Percentiles rank a stretch among this genome's conserved stretches.
Evolutionary conservation across 805 yeast genomes (phyloP).

Genomic region (Candida stauntonica): DNA sequence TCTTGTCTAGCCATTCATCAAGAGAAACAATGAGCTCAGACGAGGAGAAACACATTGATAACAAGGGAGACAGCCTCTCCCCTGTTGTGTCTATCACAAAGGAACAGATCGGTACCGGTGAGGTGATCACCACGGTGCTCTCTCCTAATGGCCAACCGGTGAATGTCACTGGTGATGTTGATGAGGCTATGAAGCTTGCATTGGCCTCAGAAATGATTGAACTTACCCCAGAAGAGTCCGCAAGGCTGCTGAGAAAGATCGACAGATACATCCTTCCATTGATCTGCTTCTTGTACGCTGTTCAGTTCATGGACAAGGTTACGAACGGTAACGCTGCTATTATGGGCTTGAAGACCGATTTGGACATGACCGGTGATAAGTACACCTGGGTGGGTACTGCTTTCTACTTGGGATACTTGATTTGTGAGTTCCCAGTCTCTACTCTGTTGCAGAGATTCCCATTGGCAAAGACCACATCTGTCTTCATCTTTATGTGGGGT

Average conservation of each 20-base stretch:
- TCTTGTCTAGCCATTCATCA: too few species aligned
- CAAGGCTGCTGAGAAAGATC: neutral
- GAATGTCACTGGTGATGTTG: slow-evolving; percentile 10
- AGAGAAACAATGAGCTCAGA: slow-evolving; percentile 6
- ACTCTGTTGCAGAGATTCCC: neutral
- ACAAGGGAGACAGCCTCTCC: slow-evolving; percentile 2
- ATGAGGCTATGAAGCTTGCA: slow-evolving; percentile 12
- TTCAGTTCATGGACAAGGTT: neutral
- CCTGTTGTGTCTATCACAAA: slow-evolving; percentile 8
- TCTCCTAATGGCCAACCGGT: slow-evolving; percentile 6
- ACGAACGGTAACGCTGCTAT: neutral
- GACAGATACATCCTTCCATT: neutral
- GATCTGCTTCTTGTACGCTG: neutral
- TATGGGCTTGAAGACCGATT: neutral
- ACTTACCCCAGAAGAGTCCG: slow-evolving; percentile 7
- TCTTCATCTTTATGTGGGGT: neutral
- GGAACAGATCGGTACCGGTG: slow-evolving; percentile 8
- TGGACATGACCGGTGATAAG: neutral
- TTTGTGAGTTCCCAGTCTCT: neutral
- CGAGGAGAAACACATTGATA: slow-evolving; percentile 6
- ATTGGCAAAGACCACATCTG: neutral
- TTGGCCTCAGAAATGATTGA: neutral
- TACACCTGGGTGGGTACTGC: neutral
- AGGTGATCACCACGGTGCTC: slow-evolving; percentile 9
- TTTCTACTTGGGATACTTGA: neutral